A percentile compares a stretch with the other conserved stretches of the same genome.
phyloP scores from a whole-genome alignment of 139 green algal species.

The Astrephomene gubernaculifera region DNA sequence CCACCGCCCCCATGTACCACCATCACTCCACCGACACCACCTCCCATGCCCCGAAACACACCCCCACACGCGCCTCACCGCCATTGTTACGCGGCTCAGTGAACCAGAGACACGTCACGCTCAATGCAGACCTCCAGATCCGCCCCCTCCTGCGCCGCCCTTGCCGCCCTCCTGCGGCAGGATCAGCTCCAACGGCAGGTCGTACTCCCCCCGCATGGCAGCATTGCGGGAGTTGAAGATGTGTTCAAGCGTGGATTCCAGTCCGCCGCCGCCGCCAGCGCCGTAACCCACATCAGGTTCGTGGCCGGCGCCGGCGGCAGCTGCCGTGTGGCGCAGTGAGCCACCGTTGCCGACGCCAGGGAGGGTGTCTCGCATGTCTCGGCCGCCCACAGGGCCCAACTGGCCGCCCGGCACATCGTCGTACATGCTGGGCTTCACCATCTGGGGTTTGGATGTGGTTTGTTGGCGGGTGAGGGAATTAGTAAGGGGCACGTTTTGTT shows the following conservation, averaged over 20 bases:
- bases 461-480: not conserved
- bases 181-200: constrained; percentile 21
- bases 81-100: no score
- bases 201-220: constrained; percentile 20
- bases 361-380: not conserved
- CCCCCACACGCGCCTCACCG: not conserved
- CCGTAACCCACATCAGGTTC: not conserved
- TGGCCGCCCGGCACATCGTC: not conserved
- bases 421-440: constrained; percentile 11
- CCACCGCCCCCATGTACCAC: no score
- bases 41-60: no score
- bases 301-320: not conserved
- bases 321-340: not conserved
- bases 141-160: not conserved
- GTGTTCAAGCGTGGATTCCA: constrained; percentile 15
- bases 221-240: constrained; percentile 12
- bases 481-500: no score
- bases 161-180: not conserved
- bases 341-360: not conserved
- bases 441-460: not conserved
- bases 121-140: not conserved
- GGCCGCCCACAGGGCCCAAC: not conserved
- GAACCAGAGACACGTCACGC: no score
- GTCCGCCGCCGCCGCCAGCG: not conserved
- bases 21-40: no score